Percentiles rank a stretch among this genome's conserved stretches.
These are phyloP conservation scores for Noccaea caerulescens DNA, from an alignment of 345 rosid genomes.

Conservation along the genomic window DNA sequence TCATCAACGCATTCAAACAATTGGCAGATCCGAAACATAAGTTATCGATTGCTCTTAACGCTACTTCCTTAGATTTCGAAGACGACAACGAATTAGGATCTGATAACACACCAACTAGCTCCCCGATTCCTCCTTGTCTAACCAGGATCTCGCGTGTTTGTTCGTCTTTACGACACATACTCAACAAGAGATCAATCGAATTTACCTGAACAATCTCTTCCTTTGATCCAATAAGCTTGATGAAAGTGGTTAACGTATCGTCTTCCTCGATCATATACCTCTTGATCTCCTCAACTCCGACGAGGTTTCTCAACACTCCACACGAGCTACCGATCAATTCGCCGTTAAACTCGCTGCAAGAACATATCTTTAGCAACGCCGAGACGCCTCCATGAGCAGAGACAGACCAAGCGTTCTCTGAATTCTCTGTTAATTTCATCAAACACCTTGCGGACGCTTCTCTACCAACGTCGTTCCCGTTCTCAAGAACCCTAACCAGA, in stretches of 20 bases:
- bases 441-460: slow-evolving; percentile 64
- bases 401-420: slow-evolving; percentile 94
- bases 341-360: slow-evolving; percentile 44
- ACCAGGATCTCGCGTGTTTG: slow-evolving; percentile 55
- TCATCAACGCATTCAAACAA: slow-evolving; percentile 51
- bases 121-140: slow-evolving; percentile 69
- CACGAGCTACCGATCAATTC: slow-evolving; percentile 64
- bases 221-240: slow-evolving; percentile 68
- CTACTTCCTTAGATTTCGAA: slow-evolving; percentile 65
- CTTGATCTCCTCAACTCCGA: slow-evolving; percentile 84
- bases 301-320: slow-evolving; percentile 78
- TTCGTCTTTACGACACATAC: slow-evolving; percentile 67
- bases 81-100: slow-evolving; percentile 57
- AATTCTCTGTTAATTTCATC: slow-evolving; percentile 69
- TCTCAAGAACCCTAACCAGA: slow-evolving; percentile 70
- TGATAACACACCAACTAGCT: slow-evolving; percentile 55
- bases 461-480: slow-evolving; percentile 55
- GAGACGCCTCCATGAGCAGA: slow-evolving; percentile 98
- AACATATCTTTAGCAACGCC: slow-evolving; percentile 69
- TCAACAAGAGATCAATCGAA: slow-evolving; percentile 69
- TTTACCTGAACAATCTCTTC: slow-evolving; percentile 75
- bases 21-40: slow-evolving; percentile 64
- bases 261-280: slow-evolving; percentile 84
- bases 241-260: slow-evolving; percentile 53
- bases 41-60: slow-evolving; percentile 71